phyloP scores from a whole-genome alignment of 129 eudicot species.

The Kitagawia praeruptora region DNA sequence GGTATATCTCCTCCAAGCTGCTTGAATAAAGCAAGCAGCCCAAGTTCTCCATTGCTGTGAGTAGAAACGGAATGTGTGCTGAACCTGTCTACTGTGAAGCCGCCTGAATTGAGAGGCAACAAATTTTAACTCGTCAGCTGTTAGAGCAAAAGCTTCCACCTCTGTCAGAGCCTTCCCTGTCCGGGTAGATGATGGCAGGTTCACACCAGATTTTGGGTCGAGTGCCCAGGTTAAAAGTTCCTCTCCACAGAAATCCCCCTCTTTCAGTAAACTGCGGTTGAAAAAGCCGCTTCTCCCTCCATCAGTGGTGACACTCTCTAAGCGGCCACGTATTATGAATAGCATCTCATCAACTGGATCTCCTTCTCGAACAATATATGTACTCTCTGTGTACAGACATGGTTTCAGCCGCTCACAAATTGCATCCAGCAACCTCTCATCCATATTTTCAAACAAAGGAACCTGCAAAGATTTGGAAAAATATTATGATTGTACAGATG shows the following conservation, averaged over 20 bases:
- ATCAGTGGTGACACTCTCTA: constrained; percentile 46
- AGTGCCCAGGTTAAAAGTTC: constrained; percentile 53
- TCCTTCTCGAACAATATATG: constrained; percentile 51
- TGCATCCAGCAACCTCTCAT: constrained; percentile 59
- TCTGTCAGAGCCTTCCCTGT: constrained; percentile 46
- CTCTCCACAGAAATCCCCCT: constrained; percentile 49
- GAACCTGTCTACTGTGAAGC: constrained; percentile 29
- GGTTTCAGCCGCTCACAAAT: constrained; percentile 55
- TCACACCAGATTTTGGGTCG: constrained; percentile 40
- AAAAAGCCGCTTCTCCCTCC: constrained; percentile 59
- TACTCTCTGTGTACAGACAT: constrained; percentile 49
- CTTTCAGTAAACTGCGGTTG: constrained; percentile 39
- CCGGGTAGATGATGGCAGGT: constrained; percentile 50
- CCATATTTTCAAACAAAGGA: constrained; percentile 59
- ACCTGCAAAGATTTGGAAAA: constrained; percentile 25
- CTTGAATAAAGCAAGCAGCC: constrained; percentile 29
- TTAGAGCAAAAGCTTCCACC: constrained; percentile 50
- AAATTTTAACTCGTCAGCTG: constrained; percentile 21
- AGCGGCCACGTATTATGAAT: constrained; percentile 48
- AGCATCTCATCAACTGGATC: constrained; percentile 67
- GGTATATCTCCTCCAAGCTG: constrained; percentile 20
- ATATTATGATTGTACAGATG: not conserved
- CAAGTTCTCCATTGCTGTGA: constrained; percentile 27
- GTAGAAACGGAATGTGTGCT: constrained; percentile 21
- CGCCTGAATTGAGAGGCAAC: constrained; percentile 26